Conservation (phyloP, 495 filamentous ascomycete genomes). For the Aspergillus olivimuriae region DNA sequence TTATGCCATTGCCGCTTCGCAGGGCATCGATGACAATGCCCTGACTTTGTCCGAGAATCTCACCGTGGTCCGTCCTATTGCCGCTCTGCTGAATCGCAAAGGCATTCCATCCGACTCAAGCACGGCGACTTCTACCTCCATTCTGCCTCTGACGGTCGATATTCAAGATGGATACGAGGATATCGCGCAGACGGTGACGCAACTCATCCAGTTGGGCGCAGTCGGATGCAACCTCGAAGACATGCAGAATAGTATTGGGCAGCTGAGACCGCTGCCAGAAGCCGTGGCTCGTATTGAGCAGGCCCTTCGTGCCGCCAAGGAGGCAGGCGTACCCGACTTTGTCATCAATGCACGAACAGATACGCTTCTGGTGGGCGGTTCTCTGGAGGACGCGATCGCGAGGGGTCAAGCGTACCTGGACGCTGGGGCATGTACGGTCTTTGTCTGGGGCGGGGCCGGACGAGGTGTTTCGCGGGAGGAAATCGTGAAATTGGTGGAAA, state of each 20-base stretch:
- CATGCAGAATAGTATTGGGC: constrained; percentile 22
- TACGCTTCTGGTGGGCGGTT: constrained; percentile 19
- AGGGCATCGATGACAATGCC: constrained; percentile 34
- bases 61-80: constrained; percentile 75
- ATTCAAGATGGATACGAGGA: constrained; percentile 48
- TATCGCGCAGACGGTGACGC: constrained; percentile 26
- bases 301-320: constrained; percentile 25
- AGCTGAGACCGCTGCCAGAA: constrained; percentile 25
- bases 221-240: constrained; percentile 51
- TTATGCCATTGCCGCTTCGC: constrained; percentile 39
- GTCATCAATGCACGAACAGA: constrained; percentile 46
- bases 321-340: constrained; percentile 39
- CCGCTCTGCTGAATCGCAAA: constrained; percentile 40
- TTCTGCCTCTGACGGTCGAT: constrained; percentile 42
- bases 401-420: constrained; percentile 39
- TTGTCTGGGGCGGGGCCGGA: constrained; percentile 40
- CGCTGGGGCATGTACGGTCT: constrained; percentile 40
- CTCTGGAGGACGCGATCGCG: constrained; percentile 35
- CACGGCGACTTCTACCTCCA: too few relatives aligned
- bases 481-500: constrained; percentile 28
- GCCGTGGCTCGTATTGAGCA: constrained; percentile 32
- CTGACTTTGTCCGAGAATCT: constrained; percentile 46
- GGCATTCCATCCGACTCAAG: too few relatives aligned
- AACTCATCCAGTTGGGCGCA: constrained; percentile 36
- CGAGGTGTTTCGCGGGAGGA: constrained; percentile 28